These are phyloP conservation scores for Barnettozyma wickerhamii DNA, from an alignment of 805 yeast species.

Conservation along the genomic window DNA sequence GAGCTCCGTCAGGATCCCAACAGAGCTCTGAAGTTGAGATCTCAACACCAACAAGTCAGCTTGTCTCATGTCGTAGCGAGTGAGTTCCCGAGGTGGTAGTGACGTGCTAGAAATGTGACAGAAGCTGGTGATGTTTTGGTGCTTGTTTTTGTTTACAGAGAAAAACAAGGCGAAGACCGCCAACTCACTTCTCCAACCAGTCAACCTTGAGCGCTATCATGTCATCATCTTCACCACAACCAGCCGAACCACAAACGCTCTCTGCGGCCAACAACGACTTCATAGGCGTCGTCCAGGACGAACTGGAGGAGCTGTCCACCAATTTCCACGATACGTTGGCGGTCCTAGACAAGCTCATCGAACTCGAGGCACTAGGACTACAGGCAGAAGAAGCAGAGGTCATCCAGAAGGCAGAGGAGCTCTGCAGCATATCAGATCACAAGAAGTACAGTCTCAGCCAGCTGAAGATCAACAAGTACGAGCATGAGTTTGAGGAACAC, in stretches of 20 bases:
- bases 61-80: too few relatives aligned
- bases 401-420: conserved; percentile 2
- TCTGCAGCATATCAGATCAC: not conserved
- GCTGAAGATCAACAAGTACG: conserved; percentile 11
- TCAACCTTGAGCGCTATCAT: not conserved
- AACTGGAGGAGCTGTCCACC: conserved; percentile 11
- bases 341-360: conserved; percentile 15
- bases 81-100: too few relatives aligned
- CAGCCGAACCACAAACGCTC: conserved; percentile 3
- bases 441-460: not conserved
- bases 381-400: conserved; percentile 8
- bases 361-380: conserved; percentile 14
- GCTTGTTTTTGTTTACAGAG: not conserved
- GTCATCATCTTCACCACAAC: not conserved
- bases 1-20: conserved; percentile 44
- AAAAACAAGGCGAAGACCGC: not conserved
- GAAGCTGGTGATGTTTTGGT: too few relatives aligned
- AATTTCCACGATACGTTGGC: conserved; percentile 8
- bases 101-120: too few relatives aligned
- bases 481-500: conserved; percentile 12
- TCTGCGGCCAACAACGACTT: not conserved
- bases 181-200: too few relatives aligned
- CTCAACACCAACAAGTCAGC: conserved; percentile 21
- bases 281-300: conserved; percentile 6
- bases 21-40: conserved; percentile 35